Percentiles rank a stretch among this genome's conserved stretches.
phyloP scores from a whole-genome alignment of 2,329 filamentous ascomycete genomes.

The Aureobasidium sp. region DNA sequence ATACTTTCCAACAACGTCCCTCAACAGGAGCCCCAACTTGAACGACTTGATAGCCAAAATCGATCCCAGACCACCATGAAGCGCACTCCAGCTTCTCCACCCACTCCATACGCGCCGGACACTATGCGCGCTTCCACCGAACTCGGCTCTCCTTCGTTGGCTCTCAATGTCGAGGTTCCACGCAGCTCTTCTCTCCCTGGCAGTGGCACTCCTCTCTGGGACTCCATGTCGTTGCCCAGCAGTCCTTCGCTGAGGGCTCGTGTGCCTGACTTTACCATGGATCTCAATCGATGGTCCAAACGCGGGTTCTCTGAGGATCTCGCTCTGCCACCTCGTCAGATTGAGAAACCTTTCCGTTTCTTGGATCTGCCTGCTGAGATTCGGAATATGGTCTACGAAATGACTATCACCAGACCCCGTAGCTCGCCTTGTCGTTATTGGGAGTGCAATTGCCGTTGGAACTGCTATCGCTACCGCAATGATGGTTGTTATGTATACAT shows the following conservation, averaged over 20 bases:
- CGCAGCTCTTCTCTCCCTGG: background rate
- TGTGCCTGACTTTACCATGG: background rate
- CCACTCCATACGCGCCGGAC: no score
- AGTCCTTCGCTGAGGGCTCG: background rate
- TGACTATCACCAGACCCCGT: background rate
- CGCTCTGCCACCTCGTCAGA: background rate
- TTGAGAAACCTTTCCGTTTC: background rate
- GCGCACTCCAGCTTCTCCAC: background rate
- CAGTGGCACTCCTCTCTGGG: background rate
- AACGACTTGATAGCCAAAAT: background rate
- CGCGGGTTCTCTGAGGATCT: background rate
- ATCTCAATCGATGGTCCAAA: background rate
- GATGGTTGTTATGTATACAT: background rate
- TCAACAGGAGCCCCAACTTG: no score
- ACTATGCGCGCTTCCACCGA: background rate
- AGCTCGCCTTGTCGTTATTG: background rate
- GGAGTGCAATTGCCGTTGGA: background rate
- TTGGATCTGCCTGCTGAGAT: constrained; percentile 2
- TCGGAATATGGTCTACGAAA: background rate
- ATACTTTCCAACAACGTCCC: background rate
- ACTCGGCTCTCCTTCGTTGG: background rate
- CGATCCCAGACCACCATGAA: background rate
- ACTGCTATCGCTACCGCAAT: background rate
- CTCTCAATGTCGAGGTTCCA: background rate
- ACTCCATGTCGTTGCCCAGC: background rate